Base-by-base conservation (phyloP, 169 alveolate genomes). In the Eimeria acervulina region DNA sequence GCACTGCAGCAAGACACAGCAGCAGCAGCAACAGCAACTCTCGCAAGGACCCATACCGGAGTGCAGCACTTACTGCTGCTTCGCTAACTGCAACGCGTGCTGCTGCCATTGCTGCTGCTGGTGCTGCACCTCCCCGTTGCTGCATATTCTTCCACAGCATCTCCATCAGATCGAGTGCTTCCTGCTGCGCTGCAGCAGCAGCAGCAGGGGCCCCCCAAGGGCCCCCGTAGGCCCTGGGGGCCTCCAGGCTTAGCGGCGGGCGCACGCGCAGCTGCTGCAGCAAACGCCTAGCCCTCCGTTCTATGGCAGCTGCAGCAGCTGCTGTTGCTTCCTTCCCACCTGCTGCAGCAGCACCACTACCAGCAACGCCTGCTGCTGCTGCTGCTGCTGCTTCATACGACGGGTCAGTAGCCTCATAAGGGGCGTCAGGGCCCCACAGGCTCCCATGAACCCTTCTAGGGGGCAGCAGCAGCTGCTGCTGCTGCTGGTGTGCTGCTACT, bases 31-130 rank as follows among this genome's bases (percentile, higher is more conserved):
- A 28, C 59, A 78, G 61, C 44, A 78, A 15, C 33, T 78, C 89
- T 40, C 89, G 89, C 68, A 78, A 13, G 10, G 68, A 78, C 31
- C 89, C 89, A 63, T 78, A 28, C 66, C 89, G 23, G 38, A 78
- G 13, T 12, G 38, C 89, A 5, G 89, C 28, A 33, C 89, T 78
- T 13, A 78, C 52, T 6, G 66, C 89, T 44, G 89, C 89, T 31
- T 78, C 89, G 66, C 59, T 51, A 17, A 51, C 59, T 51, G 59
- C 59, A 12, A 51, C 59, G 2, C 59, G 59, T 51, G 59, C 59
- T 51, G 59, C 59, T 51, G 59, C 59, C 15, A 17, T 51, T 51
- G 59, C 59, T 51, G 59, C 59, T 51, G 59, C 59, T 47, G n/a
- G n/a, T n/a, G 12, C 55, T 51, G 59, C 15, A 17, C 59, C 59